Percentiles rank a stretch among this genome's conserved stretches.
Conservation (phyloP, 2,329 filamentous ascomycete genomes). For the Talaromyces pinophilus region DNA sequence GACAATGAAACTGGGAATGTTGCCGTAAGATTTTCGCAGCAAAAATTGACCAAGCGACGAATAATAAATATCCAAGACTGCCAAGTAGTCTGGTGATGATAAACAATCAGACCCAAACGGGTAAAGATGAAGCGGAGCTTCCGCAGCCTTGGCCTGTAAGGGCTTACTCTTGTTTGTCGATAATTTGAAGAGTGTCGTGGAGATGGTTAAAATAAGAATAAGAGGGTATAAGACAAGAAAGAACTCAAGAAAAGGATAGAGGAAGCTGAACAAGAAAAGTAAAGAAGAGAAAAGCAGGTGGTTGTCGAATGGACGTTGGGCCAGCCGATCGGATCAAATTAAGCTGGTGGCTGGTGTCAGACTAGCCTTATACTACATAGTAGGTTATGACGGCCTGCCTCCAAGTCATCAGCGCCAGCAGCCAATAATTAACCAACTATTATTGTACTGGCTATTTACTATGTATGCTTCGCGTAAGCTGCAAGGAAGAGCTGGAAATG, state of each 20-base stretch:
- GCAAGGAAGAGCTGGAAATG: conserved; percentile 1
- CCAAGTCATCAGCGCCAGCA: not conserved
- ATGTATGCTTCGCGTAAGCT: not conserved
- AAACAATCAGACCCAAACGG: conserved; percentile 20
- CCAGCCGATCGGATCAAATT: conserved; percentile 16
- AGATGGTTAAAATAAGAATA: not conserved
- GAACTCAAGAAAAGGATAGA: not conserved
- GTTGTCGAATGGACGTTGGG: conserved; percentile 26
- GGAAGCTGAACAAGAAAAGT: not conserved
- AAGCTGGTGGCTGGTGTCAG: conserved; percentile 23
- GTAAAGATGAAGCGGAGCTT: conserved; percentile 23
- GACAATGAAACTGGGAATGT: not conserved
- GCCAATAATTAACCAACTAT: not conserved
- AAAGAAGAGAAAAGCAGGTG: conserved; percentile 33
- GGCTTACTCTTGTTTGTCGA: not conserved
- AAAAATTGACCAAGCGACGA: not conserved
- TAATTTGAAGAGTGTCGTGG: not conserved
- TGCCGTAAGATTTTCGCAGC: not conserved
- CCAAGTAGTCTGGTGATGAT: not conserved
- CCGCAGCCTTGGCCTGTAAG: conserved; percentile 8
- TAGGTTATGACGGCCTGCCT: too few species aligned
- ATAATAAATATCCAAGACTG: not conserved
- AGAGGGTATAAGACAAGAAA: not conserved
- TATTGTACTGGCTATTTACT: too few species aligned
- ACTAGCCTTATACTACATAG: not conserved